Base-by-base conservation (phyloP, 2,329 filamentous ascomycete genomes). In the Bimuria novae-zelandiae region DNA sequence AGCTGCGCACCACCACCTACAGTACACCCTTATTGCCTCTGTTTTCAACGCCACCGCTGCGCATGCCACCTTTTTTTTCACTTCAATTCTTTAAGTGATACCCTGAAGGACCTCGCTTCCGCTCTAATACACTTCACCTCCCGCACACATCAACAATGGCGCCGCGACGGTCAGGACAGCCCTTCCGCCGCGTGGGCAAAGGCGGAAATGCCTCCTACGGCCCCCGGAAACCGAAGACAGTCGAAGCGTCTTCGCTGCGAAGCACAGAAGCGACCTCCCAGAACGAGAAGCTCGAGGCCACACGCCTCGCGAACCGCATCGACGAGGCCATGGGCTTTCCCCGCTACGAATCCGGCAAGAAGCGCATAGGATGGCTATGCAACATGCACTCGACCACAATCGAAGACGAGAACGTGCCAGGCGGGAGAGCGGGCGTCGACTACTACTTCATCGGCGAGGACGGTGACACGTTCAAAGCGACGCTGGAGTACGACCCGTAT, bases 311-410 rank as follows among this genome's bases (percentile, higher is more conserved):
- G 27, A 86, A 96, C 76, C 84, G 82, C 67, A 97, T 99, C 71
- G 95, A 99, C 78, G 94, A 97, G 78, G 83, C 84, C 57, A 94
- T 97, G 86, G 95, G 94, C 48, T 99, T 99, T 73, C 82, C 87
- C 29, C 89, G 93, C 45, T 97, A 92, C 72, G 95, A 99, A 60
- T 87, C 90, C 27, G 94, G 91, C 42, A 85, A 89, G 70, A 91
- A 88, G 76, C 89, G 87, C 70, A 84, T 89, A 44, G 92, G 95
- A 59, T 99, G 94, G 94, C 84, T 99, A 3, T 90, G 93, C 64
- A 99, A 97, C 70, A 90, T 97, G 78, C 90, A 96, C 71, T 87
- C 92, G 33, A 97, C 94, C 0, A 85, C 86, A 11, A 82, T 99
- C 40, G 79, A 96, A 73, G 93, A 97, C 70, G 84, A 92, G 14